These are phyloP conservation scores for Tubosaeta brunneosetosa DNA, from an alignment of 768 basidiomycete species.

Conservation along the genomic window DNA sequence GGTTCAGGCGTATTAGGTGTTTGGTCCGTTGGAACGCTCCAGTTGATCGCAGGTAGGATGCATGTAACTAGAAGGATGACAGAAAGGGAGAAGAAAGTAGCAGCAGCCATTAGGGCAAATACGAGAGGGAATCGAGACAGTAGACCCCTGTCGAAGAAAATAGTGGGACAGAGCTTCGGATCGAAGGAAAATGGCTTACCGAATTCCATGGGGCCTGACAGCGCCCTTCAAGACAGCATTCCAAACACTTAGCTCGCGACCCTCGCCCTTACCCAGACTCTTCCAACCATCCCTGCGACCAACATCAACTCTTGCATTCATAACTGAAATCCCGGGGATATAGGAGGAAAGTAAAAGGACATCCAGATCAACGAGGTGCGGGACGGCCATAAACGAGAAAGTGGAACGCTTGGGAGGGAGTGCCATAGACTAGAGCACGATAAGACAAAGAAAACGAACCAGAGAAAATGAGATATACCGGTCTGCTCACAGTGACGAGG, in stretches of 20 bases:
- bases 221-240: slow-evolving; percentile 58
- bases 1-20: neutral
- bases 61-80: slow-evolving; percentile 45
- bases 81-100: slow-evolving; percentile 45
- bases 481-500: slow-evolving; percentile 52
- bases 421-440: slow-evolving; percentile 50
- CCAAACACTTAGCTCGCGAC: slow-evolving; percentile 66
- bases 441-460: slow-evolving; percentile 6
- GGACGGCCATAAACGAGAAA: slow-evolving; percentile 36
- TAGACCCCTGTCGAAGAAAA: slow-evolving; percentile 46
- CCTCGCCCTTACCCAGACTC: slow-evolving; percentile 61
- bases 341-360: slow-evolving; percentile 59
- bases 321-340: slow-evolving; percentile 40
- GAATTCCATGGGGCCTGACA: slow-evolving; percentile 62
- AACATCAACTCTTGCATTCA: slow-evolving; percentile 62
- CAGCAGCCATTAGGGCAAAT: slow-evolving; percentile 44
- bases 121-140: slow-evolving; percentile 64
- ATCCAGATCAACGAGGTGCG: slow-evolving; percentile 42
- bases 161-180: neutral
- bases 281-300: slow-evolving; percentile 75
- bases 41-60: slow-evolving; percentile 44
- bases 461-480: slow-evolving; percentile 44
- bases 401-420: slow-evolving; percentile 34
- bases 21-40: slow-evolving; percentile 19
- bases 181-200: slow-evolving; percentile 41